These are phyloP conservation scores for Linnemannia exigua DNA, from an alignment of 192 early-diverging fungal genomes.

Conservation along the genomic window DNA sequence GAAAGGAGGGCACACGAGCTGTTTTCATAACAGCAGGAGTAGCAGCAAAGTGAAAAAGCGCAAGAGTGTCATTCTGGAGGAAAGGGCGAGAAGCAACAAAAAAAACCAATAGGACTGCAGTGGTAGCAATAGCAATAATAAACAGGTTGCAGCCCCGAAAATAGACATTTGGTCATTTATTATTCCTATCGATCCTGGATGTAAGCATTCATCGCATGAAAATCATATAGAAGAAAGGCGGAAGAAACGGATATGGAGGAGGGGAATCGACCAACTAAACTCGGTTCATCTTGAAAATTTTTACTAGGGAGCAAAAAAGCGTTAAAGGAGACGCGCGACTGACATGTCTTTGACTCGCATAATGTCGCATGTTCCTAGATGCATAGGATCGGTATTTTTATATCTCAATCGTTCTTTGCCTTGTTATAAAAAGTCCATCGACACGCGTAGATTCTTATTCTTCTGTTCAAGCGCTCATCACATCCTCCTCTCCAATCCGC, in stretches of 20 bases:
- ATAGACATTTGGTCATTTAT: background rate
- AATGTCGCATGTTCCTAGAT: background rate
- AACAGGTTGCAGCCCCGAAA: constrained; percentile 1
- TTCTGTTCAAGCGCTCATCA: background rate
- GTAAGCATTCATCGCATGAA: background rate
- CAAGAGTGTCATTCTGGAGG: no score
- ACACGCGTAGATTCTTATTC: no score
- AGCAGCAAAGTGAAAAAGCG: background rate
- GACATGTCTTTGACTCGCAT: background rate
- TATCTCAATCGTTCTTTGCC: background rate
- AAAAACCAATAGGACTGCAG: no score
- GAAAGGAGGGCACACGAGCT: background rate
- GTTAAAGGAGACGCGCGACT: background rate
- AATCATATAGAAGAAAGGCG: background rate
- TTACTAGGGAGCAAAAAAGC: background rate
- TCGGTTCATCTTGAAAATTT: background rate
- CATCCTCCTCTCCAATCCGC: no score
- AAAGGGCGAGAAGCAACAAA: no score
- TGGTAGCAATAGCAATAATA: background rate
- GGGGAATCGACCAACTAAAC: no score
- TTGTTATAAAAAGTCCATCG: background rate
- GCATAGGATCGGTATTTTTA: background rate
- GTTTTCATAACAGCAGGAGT: background rate
- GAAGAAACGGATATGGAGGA: no score
- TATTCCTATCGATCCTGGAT: background rate